phyloP scores from a whole-genome alignment of 2,329 filamentous ascomycete genomes.

The Aspergillus awamori region DNA sequence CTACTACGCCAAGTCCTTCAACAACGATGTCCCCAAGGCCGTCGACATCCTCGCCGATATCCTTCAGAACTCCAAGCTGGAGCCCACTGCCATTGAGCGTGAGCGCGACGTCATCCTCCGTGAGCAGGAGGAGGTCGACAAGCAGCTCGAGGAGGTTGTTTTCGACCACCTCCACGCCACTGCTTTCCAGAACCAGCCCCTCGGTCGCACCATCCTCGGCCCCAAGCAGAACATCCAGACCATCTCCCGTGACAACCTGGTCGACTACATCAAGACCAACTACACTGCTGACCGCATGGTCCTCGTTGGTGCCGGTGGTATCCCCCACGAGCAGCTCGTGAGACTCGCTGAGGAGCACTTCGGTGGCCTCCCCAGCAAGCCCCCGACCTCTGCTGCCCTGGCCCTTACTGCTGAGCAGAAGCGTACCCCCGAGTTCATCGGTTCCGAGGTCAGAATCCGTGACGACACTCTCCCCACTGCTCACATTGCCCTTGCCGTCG shows the following conservation, averaged over 20 bases:
- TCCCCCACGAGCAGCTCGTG: slow-evolving; percentile 92
- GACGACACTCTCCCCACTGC: slow-evolving; percentile 95
- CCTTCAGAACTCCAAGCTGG: slow-evolving; percentile 98
- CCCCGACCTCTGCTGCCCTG: slow-evolving; percentile 73
- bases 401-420: slow-evolving; percentile 73
- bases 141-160: slow-evolving; percentile 98
- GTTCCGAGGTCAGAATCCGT: slow-evolving; percentile 91
- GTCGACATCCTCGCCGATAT: slow-evolving; percentile 99
- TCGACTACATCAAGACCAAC: slow-evolving; percentile 98
- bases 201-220: slow-evolving; percentile 96
- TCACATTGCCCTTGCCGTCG: slow-evolving; percentile 97
- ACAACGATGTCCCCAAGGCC: slow-evolving; percentile 91
- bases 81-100: slow-evolving; percentile 87
- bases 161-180: slow-evolving; percentile 99
- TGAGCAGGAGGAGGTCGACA: slow-evolving; percentile 99
- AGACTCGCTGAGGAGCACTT: slow-evolving; percentile 98
- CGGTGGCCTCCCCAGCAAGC: slow-evolving; percentile 72
- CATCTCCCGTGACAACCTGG: slow-evolving; percentile 88
- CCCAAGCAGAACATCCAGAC: slow-evolving; percentile 97
- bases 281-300: slow-evolving; percentile 99
- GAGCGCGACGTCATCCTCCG: slow-evolving; percentile 98
- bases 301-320: slow-evolving; percentile 89
- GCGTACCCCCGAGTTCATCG: slow-evolving; percentile 90
- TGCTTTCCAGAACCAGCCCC: slow-evolving; percentile 92
- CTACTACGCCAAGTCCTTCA: slow-evolving; percentile 99